These are phyloP conservation scores for Amanita jacksonii DNA, from an alignment of 768 basidiomycete genomes.

Conservation along the genomic window DNA sequence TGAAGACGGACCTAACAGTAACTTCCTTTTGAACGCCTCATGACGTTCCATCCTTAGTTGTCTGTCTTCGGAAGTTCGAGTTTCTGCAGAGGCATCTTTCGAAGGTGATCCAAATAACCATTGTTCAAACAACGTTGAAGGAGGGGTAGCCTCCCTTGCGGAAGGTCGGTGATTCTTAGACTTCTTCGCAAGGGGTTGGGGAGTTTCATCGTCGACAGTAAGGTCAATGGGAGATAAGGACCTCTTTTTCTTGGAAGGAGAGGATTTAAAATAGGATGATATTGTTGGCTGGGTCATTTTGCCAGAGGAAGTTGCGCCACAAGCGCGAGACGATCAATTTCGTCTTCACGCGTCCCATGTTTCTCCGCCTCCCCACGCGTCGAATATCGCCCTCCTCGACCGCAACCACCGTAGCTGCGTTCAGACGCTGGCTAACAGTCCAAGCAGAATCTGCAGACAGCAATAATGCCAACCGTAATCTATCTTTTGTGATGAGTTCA, in stretches of 20 bases:
- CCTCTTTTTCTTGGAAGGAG: constrained; percentile 21
- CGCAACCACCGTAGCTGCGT: constrained; percentile 4
- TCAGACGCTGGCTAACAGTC: not conserved
- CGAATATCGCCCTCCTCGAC: constrained; percentile 9
- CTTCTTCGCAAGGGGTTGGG: constrained; percentile 21
- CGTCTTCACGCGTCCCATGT: too few relatives aligned
- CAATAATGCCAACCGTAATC: constrained; percentile 50
- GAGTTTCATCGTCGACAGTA: constrained; percentile 31
- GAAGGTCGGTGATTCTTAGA: constrained; percentile 13
- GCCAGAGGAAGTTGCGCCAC: constrained; percentile 4
- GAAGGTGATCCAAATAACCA: constrained; percentile 16
- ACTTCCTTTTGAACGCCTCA: constrained; percentile 39
- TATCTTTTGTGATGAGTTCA: not conserved
- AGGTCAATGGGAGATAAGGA: constrained; percentile 39
- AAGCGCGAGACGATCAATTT: not conserved
- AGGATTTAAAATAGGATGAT: constrained; percentile 28
- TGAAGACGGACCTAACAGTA: constrained; percentile 24
- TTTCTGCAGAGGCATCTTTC: not conserved
- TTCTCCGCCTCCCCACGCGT: too few relatives aligned
- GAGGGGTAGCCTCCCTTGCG: too few relatives aligned
- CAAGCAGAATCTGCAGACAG: constrained; percentile 11
- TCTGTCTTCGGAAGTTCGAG: not conserved
- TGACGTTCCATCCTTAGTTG: constrained; percentile 17
- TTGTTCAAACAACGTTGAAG: constrained; percentile 11
- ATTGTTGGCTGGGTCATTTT: constrained; percentile 23